These are phyloP conservation scores for Trichoderma guizhouense DNA, from an alignment of 2,329 filamentous ascomycete species.

Conservation along the genomic window DNA sequence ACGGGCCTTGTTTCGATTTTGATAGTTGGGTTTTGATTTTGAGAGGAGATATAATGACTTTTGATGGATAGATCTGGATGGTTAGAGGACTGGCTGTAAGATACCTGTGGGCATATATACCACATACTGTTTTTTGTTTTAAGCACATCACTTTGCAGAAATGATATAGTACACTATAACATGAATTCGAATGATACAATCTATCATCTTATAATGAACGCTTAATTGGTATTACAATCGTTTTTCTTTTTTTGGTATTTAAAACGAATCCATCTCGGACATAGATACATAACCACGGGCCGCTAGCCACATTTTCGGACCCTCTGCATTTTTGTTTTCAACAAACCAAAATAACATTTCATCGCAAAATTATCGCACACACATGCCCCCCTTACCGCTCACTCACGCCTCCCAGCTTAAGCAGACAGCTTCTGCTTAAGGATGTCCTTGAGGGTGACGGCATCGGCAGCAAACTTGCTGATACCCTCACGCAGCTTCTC, in stretches of 20 bases:
- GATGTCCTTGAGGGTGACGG: conserved; percentile 87
- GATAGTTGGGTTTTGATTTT: not conserved
- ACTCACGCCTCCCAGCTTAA: conserved; percentile 29
- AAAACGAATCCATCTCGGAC: not conserved
- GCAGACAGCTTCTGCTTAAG: conserved; percentile 76
- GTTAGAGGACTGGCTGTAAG: not conserved
- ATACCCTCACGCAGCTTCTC: conserved; percentile 99
- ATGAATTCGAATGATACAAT: not conserved
- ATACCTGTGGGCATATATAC: not conserved
- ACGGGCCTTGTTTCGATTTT: not conserved
- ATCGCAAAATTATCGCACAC: not conserved
- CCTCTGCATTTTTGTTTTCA: conserved; percentile 11
- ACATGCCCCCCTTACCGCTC: not conserved
- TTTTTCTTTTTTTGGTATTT: not conserved
- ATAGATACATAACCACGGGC: conserved; percentile 11
- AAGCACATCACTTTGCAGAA: not conserved
- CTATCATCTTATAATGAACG: not conserved
- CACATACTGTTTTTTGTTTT: not conserved
- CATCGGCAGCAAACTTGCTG: conserved; percentile 97
- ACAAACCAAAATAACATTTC: not conserved
- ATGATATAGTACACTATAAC: not conserved
- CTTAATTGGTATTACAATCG: not conserved
- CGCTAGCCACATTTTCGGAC: conserved; percentile 12
- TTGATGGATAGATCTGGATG: not conserved
- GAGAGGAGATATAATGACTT: not conserved